Base-by-base conservation (phyloP, 169 alveolate genomes). In the Miamiensis avidus region DNA sequence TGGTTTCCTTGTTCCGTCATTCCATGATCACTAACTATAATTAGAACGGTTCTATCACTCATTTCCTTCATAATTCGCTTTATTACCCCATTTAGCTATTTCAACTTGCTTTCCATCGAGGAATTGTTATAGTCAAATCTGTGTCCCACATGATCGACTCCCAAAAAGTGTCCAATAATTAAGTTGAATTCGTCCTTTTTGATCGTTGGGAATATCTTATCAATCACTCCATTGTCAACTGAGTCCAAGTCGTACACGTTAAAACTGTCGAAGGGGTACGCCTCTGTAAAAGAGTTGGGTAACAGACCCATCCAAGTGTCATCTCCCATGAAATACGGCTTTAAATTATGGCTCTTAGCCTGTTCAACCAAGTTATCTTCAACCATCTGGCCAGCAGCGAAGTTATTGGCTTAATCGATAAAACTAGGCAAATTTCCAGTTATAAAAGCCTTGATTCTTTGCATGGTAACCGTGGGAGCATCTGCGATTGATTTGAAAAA, bases 111-210 rank as follows among this genome's bases (percentile, higher is more conserved):
- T 28, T 78, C 81, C 84, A 92, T 84, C 65, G 76, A 69, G 1
- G 82, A 34, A 79, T 92, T 88, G 28, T 84, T 84, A 20, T 92
- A 89, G 34, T 85, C 83, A 34, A 83, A 91, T 34, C 89, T 82
- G 82, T 94, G 97, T 25, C 97, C 98, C 29, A 91, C 96, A 86
- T 96, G 98, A 76, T 96, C 98, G 20, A 96, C 94, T 25, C 97
- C 97, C 6, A 92, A 89, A 74, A 88, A 82, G 84, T 96, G 97
- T 25, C 82, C 94, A 28, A 92, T 92, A 34, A 95, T 81, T 0
- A 95, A 74, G 28, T 84, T 34, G 77, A 90, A 91, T 49, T 93
- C 85, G 65, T 77, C 72, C 26, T 75, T 34, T 30, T 85, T 31
- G 1, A 92, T 25, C 49, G 81, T 94, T 29, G 88, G 84, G 29